Evolutionary conservation across 192 early-diverging fungal genomes (phyloP).

Genomic region (Obelidium mucronatum): DNA sequence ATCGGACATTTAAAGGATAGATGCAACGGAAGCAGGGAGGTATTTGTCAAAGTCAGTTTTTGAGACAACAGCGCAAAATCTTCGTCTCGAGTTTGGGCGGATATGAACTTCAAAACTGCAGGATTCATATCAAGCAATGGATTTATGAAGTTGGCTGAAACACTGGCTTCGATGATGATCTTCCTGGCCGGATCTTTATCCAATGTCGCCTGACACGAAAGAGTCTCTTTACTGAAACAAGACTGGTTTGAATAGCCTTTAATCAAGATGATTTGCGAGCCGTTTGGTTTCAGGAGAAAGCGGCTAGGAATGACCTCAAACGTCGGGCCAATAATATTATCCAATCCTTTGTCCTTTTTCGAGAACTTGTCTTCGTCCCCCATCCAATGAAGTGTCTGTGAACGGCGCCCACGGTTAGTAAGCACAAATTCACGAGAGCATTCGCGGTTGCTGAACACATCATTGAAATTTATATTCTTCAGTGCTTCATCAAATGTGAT

Average conservation of each 20-base stretch:
- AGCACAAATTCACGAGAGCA: conserved; percentile 56
- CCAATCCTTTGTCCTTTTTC: conserved; percentile 26
- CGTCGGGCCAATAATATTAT: conserved; percentile 6
- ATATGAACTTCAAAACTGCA: conserved; percentile 51
- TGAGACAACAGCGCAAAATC: conserved; percentile 46
- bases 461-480: conserved; percentile 52
- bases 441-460: conserved; percentile 66
- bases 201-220: conserved; percentile 55
- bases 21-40: conserved; percentile 53
- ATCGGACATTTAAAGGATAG: conserved; percentile 54
- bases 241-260: conserved; percentile 55
- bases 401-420: conserved; percentile 56
- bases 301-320: conserved; percentile 62
- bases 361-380: conserved; percentile 42
- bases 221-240: conserved; percentile 44
- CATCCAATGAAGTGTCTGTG: conserved; percentile 61
- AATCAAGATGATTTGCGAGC: conserved; percentile 51
- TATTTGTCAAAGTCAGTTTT: conserved; percentile 53
- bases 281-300: conserved; percentile 57
- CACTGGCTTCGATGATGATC: conserved; percentile 42
- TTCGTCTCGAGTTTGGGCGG: conserved; percentile 54
- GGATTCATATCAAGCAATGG: conserved; percentile 57
- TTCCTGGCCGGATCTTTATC: conserved; percentile 63
- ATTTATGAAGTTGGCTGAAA: conserved; percentile 64
- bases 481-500: conserved; percentile 60